Percentiles rank a stretch among this genome's conserved stretches.
phyloP scores from a whole-genome alignment of 2,329 filamentous ascomycete species.

The Aspergillus oerlinghausenensis region DNA sequence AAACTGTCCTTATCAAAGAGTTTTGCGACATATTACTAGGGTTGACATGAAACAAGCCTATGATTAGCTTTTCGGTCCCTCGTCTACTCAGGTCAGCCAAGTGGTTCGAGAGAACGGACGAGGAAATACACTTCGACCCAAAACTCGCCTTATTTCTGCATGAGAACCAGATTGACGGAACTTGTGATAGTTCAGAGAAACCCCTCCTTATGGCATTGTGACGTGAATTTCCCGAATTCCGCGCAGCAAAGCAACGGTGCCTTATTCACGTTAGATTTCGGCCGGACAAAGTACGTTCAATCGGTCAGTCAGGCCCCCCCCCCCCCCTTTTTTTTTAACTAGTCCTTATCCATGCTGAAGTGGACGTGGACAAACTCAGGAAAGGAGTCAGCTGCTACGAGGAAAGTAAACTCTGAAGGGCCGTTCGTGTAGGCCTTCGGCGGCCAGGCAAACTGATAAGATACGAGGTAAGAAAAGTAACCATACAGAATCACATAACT shows the following conservation, averaged over 20 bases:
- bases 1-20: not conserved
- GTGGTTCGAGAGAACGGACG: not conserved
- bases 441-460: constrained; percentile 1
- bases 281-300: constrained; percentile 1
- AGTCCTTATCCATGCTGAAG: not conserved
- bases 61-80: not conserved
- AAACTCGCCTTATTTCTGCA: constrained; percentile 14
- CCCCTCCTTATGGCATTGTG: not conserved
- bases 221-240: not conserved
- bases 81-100: not conserved
- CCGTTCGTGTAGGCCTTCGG: not conserved
- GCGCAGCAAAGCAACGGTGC: constrained; percentile 11
- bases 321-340: not conserved
- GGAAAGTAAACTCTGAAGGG: not conserved
- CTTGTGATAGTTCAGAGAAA: not conserved
- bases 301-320: not conserved
- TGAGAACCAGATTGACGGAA: constrained; percentile 6
- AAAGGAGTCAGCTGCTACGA: not conserved
- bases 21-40: not conserved
- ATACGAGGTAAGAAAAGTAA: not conserved
- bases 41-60: not conserved
- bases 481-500: not conserved
- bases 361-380: not conserved
- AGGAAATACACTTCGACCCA: constrained; percentile 4
- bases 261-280: constrained; percentile 9